These are phyloP conservation scores for Suillus subaureus DNA, from an alignment of 768 basidiomycete genomes.

Conservation along the genomic window DNA sequence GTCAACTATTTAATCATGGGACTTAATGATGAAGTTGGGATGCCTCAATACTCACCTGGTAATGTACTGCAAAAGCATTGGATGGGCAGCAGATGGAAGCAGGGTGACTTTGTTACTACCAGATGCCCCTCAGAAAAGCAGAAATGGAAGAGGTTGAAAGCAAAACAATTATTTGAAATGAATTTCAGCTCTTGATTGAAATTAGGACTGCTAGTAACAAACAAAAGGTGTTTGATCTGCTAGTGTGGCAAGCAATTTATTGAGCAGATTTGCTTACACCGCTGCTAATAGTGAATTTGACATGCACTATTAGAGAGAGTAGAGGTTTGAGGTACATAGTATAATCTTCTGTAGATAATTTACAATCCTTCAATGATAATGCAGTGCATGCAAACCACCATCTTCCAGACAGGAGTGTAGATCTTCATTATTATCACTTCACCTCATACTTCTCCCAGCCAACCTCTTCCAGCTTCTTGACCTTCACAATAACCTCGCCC, in stretches of 20 bases:
- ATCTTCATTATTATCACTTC: slow-evolving; percentile 24
- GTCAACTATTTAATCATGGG: not conserved
- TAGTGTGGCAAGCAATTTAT: not conserved
- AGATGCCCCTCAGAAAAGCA: too few species aligned
- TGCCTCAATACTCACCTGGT: not conserved
- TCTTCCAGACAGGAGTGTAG: not conserved
- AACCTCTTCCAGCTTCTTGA: slow-evolving; percentile 68
- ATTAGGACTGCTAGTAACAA: too few species aligned
- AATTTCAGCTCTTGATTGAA: not conserved
- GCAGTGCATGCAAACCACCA: not conserved
- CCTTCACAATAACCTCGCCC: slow-evolving; percentile 77
- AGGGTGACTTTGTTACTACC: not conserved
- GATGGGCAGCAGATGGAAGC: not conserved
- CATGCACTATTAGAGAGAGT: not conserved
- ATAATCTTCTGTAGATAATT: not conserved
- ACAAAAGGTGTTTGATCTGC: too few species aligned
- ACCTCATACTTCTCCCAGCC: slow-evolving; percentile 88
- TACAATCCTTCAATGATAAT: not conserved
- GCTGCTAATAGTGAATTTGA: not conserved
- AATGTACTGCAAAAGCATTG: not conserved
- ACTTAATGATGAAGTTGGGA: too few species aligned
- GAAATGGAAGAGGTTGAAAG: not conserved
- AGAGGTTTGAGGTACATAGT: not conserved
- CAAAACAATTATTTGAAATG: not conserved
- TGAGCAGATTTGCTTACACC: not conserved